Evolutionary conservation across 2,329 filamentous ascomycete species (phyloP), one percentile per base, ranked within the genome.

Genomic region (Phyllosticta citriasiana): DNA sequence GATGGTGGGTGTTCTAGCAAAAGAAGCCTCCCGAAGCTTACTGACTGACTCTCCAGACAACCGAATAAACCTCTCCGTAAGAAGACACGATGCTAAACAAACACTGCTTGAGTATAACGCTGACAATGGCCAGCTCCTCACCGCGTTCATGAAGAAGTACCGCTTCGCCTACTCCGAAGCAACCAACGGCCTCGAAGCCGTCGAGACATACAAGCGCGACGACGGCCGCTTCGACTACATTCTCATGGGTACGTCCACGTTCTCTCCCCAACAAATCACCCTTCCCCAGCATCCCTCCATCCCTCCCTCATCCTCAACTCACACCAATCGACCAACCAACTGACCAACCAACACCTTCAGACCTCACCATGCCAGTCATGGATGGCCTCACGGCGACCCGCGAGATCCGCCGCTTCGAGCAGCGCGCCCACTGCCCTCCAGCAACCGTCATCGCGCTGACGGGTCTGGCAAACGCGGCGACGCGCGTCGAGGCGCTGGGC

Each of bases 311-410:
- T n/a, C 54, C 7, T 4, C 4, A 4, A 14, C 47, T 16, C 4
- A 25, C 35, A 22, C 24, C 14, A 1, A 7, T 24, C 50, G 1
- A 9, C 19, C 19, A 47, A 53, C 22, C 19, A 22, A 22, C 19
- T 2, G 2, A 22, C 19, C 19, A 22, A 22, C 19, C 19, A 22
- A 22, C 24, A n/a, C 9, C 3, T 14, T 27, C 40, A 70, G 71
- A 73, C 52, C 69, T 73, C 60, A 72, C 70, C 1, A 73, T 73
- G 71, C 71, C 71, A 2, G 67, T 73, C 50, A 70, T 74, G 70
- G 71, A 74, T 61, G 71, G 72, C 0, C 69, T 73, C 65, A 67
- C 67, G 7, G 69, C 71, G 16, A 73, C 71, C 3, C 67, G 69
- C 7, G 65, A 67, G 0, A 73, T 74, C 27, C 70, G 72, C 3